phyloP scores from a whole-genome alignment of 2,329 filamentous ascomycete genomes.

The Cladosporium velox region DNA sequence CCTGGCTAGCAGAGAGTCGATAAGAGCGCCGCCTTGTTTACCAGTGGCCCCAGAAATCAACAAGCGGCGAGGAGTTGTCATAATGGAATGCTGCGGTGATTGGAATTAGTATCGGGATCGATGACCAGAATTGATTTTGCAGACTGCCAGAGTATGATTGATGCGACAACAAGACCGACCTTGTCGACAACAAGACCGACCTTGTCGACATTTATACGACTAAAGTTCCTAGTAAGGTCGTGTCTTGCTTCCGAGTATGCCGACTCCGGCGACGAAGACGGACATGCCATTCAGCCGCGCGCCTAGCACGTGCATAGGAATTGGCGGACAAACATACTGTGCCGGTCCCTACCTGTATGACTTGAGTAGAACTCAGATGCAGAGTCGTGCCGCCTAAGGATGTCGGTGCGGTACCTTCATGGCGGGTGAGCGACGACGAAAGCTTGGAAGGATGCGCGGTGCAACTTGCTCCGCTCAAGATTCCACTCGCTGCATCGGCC shows the following conservation, averaged over 20 bases:
- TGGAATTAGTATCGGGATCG: neutral
- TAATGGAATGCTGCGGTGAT: neutral
- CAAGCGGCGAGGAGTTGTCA: constrained; percentile 27
- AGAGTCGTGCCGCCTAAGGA: neutral
- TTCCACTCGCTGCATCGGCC: neutral
- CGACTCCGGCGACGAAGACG: neutral
- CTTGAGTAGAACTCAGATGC: neutral
- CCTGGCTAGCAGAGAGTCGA: constrained; percentile 43
- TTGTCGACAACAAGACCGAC: too few relatives aligned
- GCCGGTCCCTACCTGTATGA: neutral
- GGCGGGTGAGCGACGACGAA: neutral
- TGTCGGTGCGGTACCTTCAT: neutral
- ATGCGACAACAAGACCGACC: too few relatives aligned
- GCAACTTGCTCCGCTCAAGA: neutral
- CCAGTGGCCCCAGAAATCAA: constrained; percentile 50
- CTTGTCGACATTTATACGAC: too few relatives aligned
- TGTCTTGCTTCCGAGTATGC: neutral
- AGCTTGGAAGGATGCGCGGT: neutral
- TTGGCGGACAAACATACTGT: neutral
- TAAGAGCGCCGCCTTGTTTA: constrained; percentile 50
- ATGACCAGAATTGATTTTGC: neutral
- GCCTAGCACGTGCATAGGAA: neutral
- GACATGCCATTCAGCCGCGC: constrained; percentile 6
- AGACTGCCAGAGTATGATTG: neutral
- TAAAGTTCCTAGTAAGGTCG: neutral